Conservation (phyloP, 129 eudicot species). For the Centrapalus pauciflorus region DNA sequence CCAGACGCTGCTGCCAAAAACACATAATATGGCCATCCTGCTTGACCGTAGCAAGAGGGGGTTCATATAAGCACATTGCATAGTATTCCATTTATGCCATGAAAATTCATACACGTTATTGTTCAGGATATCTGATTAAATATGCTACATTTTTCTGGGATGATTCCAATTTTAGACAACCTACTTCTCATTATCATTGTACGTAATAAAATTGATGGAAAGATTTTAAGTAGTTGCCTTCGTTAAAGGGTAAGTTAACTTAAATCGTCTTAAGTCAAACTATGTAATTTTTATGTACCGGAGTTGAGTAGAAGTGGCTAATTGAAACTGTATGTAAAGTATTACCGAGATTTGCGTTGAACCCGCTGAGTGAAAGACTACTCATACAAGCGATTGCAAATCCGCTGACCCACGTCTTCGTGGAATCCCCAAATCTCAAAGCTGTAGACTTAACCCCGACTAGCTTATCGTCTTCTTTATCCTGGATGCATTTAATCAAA, state of each 20-base stretch:
- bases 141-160: too few relatives aligned
- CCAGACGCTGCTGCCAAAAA: constrained; percentile 62
- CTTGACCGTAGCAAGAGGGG: constrained; percentile 11
- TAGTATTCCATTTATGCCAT: neutral
- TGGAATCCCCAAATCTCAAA: constrained; percentile 75
- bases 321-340: neutral
- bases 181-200: too few relatives aligned
- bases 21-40: constrained; percentile 77
- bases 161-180: too few relatives aligned
- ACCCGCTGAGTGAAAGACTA: constrained; percentile 74
- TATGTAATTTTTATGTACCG: neutral
- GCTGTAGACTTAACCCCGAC: constrained; percentile 96
- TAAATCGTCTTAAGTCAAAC: neutral
- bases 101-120: too few relatives aligned
- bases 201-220: too few relatives aligned
- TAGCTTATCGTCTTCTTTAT: constrained; percentile 70
- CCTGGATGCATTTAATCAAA: constrained; percentile 41
- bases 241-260: too few relatives aligned
- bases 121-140: too few relatives aligned
- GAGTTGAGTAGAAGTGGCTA: too few relatives aligned
- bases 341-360: constrained; percentile 70
- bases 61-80: neutral
- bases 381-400: constrained; percentile 69
- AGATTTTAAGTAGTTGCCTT: too few relatives aligned
- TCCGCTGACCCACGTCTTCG: constrained; percentile 65